Evolutionary conservation across 108 stramenopile species (phyloP).

Genomic region (Skeletonema potamos): DNA sequence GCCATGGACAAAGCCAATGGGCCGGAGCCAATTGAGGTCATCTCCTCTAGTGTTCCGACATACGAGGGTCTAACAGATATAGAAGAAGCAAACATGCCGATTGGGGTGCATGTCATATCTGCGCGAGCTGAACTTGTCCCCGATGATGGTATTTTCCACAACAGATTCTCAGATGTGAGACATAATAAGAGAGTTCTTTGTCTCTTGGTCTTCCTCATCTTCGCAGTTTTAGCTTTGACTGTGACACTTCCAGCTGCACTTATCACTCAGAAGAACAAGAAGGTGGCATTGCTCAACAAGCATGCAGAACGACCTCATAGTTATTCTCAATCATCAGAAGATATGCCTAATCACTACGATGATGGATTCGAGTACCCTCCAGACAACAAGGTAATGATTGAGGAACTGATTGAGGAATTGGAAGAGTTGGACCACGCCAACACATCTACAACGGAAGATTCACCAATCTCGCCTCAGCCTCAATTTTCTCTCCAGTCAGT

Average conservation of each 20-base stretch:
- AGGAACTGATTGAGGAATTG: no score
- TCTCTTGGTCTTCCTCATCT: not conserved
- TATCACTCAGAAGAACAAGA: not conserved
- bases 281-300: not conserved
- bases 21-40: constrained; percentile 1
- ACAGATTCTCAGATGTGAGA: not conserved
- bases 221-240: not conserved
- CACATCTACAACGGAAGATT: not conserved
- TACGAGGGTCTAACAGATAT: constrained; percentile 9
- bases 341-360: not conserved
- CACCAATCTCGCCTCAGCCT: not conserved
- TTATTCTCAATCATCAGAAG: not conserved
- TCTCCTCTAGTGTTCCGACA: not conserved
- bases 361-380: not conserved
- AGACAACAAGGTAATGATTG: no score
- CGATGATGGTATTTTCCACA: not conserved
- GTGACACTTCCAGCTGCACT: not conserved
- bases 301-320: not conserved
- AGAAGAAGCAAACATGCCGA: constrained; percentile 12
- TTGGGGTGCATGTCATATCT: constrained; percentile 18
- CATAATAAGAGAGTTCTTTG: not conserved
- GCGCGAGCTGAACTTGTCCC: constrained; percentile 16
- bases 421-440: not conserved
- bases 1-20: constrained; percentile 8
- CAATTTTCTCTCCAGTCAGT: not conserved